Evolutionary conservation across 2,329 filamentous ascomycete species (phyloP).

Genomic region (Fusarium marasasianum): DNA sequence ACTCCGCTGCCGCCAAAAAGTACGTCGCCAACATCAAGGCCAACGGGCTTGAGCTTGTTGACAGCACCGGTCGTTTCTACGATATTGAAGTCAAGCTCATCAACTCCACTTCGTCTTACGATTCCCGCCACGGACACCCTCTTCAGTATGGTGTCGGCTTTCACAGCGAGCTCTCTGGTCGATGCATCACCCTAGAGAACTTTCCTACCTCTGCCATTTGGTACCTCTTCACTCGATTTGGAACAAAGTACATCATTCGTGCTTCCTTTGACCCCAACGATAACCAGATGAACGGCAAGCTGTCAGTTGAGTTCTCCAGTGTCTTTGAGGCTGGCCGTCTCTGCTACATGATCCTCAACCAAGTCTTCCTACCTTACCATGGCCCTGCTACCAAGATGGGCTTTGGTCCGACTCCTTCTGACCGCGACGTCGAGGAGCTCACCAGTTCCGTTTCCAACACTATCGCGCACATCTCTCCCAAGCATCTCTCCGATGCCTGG

Average conservation of each 20-base stretch:
- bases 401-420: background rate
- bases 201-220: conserved; percentile 38
- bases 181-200: conserved; percentile 17
- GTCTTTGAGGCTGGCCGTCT: conserved; percentile 9
- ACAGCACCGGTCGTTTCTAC: background rate
- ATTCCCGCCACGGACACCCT: background rate
- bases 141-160: background rate
- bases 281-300: background rate
- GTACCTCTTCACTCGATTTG: conserved; percentile 28
- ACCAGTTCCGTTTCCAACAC: background rate
- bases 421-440: background rate
- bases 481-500: background rate
- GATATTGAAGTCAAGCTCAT: background rate
- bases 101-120: background rate
- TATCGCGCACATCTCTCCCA: background rate
- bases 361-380: fast-evolving
- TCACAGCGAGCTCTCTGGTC: background rate
- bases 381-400: background rate
- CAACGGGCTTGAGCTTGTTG: background rate
- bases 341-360: background rate
- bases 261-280: background rate
- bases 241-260: conserved; percentile 9
- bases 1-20: background rate
- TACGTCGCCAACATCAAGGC: background rate
- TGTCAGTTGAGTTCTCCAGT: conserved; percentile 35